Base-by-base conservation (phyloP, 306 rosid species). In the Lablab purpureus region DNA sequence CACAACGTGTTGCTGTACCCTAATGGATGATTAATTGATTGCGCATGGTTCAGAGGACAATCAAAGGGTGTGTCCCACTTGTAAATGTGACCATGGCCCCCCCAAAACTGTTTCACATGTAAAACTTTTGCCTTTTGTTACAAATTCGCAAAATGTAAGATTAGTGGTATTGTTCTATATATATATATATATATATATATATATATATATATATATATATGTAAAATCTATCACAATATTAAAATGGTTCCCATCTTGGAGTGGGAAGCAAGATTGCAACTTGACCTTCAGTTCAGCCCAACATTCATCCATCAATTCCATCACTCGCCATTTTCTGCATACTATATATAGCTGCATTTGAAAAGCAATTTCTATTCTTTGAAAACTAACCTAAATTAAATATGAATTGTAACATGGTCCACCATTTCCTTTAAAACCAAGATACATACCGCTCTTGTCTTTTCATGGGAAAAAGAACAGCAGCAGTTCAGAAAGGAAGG, bases 1-100 rank as follows among this genome's bases (percentile, higher is more conserved):
- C 47, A 30, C 58, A 36, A 52, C 50, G 45, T 17, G 68, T 14
- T 60, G 21, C 4, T 65, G 77, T 71, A 75, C 65, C 47, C 80
- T 10, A 59, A 60, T 28, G 37, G 41, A 66, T 64, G n/a, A 76
- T 51, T 7, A 80, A 84, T 85, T 68, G 76, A 83, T 80, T 68
- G 86, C 86, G 89, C 90, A 83, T 85, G 90, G 77, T 10, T 80
- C 49, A 40, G 18, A 77, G 67, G 49, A 23, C 86, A 75, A 65
- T 78, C 82, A 67, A 59, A 72, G 65, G 9, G 28, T 78, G 87
- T 34, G 87, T 34, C 90, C 87, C 89, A 85, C 89, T 64, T 58
- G 77, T 64, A 68, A 83, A 72, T 73, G 32, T 55, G 36, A 72
- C 54, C 56, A n/a, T 55, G 79, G 37, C 75, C 68, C 71, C 71